Evolutionary conservation across 176 grass and related monocot genomes (phyloP), one percentile per base, ranked within the genome.

Genomic region (Saccharum officinarum): DNA sequence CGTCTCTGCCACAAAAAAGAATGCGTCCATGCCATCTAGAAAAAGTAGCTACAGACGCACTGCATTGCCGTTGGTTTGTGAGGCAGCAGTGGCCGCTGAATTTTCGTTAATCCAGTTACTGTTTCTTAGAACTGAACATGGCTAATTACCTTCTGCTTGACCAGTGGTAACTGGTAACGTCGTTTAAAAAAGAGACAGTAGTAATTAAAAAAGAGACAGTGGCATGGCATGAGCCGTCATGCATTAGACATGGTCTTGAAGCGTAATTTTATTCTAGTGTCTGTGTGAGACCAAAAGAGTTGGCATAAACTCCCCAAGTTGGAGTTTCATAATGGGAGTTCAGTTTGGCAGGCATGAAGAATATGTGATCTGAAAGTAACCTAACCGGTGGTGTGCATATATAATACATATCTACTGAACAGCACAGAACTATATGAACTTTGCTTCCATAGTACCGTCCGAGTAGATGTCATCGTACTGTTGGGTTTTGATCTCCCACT

Each of bases 21-120:
- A 88, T 90, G 9, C 18, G 18, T 8, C 10, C 39, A 15, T 72
- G 2, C 67, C 65, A 66, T 80, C 87, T 65, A 84, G 36, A 80
- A 64, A 57, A 41, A 8, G 49, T 50, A 50, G 60, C 23, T 26
- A 23, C 60, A 26, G n/a, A 23, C 8, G 20, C 22, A 23, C 4
- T 34, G 71, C n/a, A 41, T 5, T 15, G 39, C 69, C 84, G 39
- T 59, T 67, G 65, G 26, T 50, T 17, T 78, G 10, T 46, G 46
- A 28, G 18, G 18, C 57, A 68, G 10, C 37, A 47, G 38, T 66
- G 80, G 60, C 20, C 76, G 60, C 46, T 34, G 70, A n/a, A n/a
- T 66, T 18, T 25, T 76, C 39, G 17, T 67, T 16, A 17, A 12
- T 13, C 23, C 18, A 10, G 9, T 4, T 20, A 0, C 1, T 20